Conservation (phyloP, 2,329 filamentous ascomycete species). For the Monilinia vaccinii-corymbosi region DNA sequence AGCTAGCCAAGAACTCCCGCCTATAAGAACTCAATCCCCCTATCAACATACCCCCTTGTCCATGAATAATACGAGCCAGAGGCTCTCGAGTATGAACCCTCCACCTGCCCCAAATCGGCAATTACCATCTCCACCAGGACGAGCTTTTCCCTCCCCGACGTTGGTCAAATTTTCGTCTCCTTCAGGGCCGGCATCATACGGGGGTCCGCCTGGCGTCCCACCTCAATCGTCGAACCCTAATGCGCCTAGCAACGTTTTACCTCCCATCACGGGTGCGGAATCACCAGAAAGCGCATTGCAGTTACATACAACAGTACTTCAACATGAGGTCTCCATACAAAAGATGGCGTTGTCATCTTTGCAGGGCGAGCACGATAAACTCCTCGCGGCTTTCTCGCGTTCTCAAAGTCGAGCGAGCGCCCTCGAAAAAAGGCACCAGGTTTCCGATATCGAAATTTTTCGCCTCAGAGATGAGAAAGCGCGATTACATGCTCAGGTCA, state of each 20-base stretch:
- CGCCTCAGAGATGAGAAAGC: slow-evolving; percentile 41
- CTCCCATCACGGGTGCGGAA: slow-evolving; percentile 19
- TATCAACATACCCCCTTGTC: slow-evolving; percentile 13
- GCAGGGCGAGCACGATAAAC: slow-evolving; percentile 43
- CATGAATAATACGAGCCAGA: slow-evolving; percentile 12
- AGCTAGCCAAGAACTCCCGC: slow-evolving; percentile 17
- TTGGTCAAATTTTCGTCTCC: slow-evolving; percentile 26
- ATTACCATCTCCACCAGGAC: slow-evolving; percentile 26
- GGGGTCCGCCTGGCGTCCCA: slow-evolving; percentile 13
- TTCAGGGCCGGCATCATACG: slow-evolving; percentile 18
- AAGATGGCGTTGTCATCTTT: slow-evolving; percentile 43
- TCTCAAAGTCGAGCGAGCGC: slow-evolving; percentile 40
- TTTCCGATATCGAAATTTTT: slow-evolving; percentile 43
- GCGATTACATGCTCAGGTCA: slow-evolving; percentile 37
- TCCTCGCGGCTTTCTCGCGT: slow-evolving; percentile 42
- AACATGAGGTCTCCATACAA: slow-evolving; percentile 45
- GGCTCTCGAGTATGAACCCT: slow-evolving; percentile 25
- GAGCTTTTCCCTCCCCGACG: slow-evolving; percentile 26
- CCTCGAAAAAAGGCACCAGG: slow-evolving; percentile 41
- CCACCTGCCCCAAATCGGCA: slow-evolving; percentile 25
- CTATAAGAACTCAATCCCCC: slow-evolving; percentile 19
- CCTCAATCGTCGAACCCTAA: slow-evolving; percentile 17
- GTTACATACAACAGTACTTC: slow-evolving; percentile 32
- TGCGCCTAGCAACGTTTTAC: slow-evolving; percentile 16
- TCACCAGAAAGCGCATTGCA: slow-evolving; percentile 24